Percentiles rank a stretch among this genome's conserved stretches.
Evolutionary conservation across 495 filamentous ascomycete species (phyloP).

Genomic region (Neurospora sp.): DNA sequence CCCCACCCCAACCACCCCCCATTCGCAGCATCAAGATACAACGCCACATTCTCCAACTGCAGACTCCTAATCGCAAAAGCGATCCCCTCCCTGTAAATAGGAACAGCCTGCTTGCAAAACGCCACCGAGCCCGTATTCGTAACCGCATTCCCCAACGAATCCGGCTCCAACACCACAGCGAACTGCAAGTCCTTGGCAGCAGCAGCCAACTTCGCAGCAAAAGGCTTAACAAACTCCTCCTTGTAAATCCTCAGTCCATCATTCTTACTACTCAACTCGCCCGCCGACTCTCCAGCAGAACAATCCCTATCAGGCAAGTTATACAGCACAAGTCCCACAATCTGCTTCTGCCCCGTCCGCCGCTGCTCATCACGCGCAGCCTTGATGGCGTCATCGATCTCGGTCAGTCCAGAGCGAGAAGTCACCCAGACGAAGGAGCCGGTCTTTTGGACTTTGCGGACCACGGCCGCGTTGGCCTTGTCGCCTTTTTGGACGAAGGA

Average conservation of each 20-base stretch:
- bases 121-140: conserved; percentile 42
- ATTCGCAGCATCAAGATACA: conserved; percentile 54
- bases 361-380: conserved; percentile 35
- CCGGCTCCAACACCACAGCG: conserved; percentile 44
- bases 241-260: conserved; percentile 47
- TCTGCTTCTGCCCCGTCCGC: conserved; percentile 32
- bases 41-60: conserved; percentile 47
- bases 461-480: conserved; percentile 26
- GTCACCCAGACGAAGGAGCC: conserved; percentile 48
- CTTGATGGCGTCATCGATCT: conserved; percentile 39
- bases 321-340: conserved; percentile 48
- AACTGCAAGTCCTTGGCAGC: conserved; percentile 21
- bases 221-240: conserved; percentile 45
- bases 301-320: conserved; percentile 59
- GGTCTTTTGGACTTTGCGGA: conserved; percentile 37
- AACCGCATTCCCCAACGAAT: conserved; percentile 52
- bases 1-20: conserved; percentile 71
- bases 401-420: conserved; percentile 18
- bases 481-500: conserved; percentile 33
- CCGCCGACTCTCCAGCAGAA: conserved; percentile 48
- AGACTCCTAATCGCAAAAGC: conserved; percentile 47
- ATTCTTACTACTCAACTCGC: conserved; percentile 43
- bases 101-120: conserved; percentile 46
- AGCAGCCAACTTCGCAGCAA: conserved; percentile 18
- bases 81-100: conserved; percentile 44